Base-by-base conservation (phyloP, 495 filamentous ascomycete genomes). In the Polyplosphaeria fusca region DNA sequence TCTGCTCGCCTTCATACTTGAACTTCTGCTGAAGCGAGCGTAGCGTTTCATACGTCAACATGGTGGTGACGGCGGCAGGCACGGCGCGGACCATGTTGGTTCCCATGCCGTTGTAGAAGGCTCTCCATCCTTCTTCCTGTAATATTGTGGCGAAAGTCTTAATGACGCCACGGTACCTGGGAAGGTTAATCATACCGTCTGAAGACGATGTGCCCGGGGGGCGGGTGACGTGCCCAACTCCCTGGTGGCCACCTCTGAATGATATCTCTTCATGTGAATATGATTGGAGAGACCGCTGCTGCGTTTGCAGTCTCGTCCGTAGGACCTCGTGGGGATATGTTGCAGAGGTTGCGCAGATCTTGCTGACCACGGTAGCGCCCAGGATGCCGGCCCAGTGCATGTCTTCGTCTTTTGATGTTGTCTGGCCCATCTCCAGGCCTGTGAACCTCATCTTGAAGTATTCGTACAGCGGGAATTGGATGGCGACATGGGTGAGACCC, bases 281-380 rank as follows among this genome's bases (percentile, higher is more conserved):
- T 9, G 75, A 72, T 7, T 35, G 30, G 5, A 77, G 70, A 26
- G 77, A 76, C 51, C 86, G 77, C 58, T 88, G 82, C 68, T 94
- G 93, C 4, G 88, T 96, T 71, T 95, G 94, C 46, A 95, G 76
- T 55, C 89, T 79, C 20, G 89, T 99, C 40, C 89, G 83, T 32
- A 96, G 83, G 13, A 99, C 93, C 70, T 99, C 93, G 70, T 99
- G 93, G 0, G 93, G 93, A 67, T 99, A 99, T 20, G 93, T 99
- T 16, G 92, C 87, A 14, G 88, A 90, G 67, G 91, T 96, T 5
- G 93, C 93, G 67, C 93, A 86, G 51, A 96, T 79, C 70, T 99
- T 99, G 69, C 89, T 95, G 37, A 97, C 73, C 62, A 96, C 88
- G n/a, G 91, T 95, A 9, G 94, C 93, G 14, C 83, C 78, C 2